Conservation (phyloP, 2,329 filamentous ascomycete species). For the Xylaria sp. region DNA sequence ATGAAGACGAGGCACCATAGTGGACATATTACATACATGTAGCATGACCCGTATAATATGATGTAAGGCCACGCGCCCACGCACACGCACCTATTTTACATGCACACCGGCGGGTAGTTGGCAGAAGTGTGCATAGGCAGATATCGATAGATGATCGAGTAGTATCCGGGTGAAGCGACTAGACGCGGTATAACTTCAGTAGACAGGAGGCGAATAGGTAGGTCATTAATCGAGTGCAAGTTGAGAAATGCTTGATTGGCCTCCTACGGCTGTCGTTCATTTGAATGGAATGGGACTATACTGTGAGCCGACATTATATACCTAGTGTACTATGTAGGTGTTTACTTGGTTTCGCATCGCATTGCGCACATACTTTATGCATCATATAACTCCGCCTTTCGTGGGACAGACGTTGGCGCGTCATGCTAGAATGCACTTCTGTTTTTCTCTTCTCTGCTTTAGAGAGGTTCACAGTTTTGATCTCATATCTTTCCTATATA, state of each 20-base stretch:
- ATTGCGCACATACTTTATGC: too few species aligned
- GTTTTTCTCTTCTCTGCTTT: neutral
- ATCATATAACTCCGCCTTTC: too few species aligned
- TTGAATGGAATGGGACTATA: too few species aligned
- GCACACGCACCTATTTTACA: neutral
- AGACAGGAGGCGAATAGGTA: neutral
- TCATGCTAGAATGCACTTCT: neutral
- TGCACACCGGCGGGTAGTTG: neutral
- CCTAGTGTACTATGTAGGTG: too few species aligned
- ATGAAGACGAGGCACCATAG: neutral
- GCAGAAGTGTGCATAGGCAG: neutral
- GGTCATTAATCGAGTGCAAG: neutral
- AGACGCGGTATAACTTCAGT: neutral
- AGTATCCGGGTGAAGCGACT: neutral
- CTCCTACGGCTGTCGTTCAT: too few species aligned
- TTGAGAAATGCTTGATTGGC: too few species aligned
- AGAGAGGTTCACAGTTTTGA: too few species aligned
- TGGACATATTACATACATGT: neutral
- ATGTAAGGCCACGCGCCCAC: neutral
- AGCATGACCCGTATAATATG: neutral
- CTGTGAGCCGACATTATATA: too few species aligned
- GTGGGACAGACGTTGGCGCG: too few species aligned
- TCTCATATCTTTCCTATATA: neutral
- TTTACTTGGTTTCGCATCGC: too few species aligned
- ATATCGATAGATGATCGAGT: neutral